Evolutionary conservation across 2,329 filamentous ascomycete species (phyloP).

Genomic region (Fusarium sp.): DNA sequence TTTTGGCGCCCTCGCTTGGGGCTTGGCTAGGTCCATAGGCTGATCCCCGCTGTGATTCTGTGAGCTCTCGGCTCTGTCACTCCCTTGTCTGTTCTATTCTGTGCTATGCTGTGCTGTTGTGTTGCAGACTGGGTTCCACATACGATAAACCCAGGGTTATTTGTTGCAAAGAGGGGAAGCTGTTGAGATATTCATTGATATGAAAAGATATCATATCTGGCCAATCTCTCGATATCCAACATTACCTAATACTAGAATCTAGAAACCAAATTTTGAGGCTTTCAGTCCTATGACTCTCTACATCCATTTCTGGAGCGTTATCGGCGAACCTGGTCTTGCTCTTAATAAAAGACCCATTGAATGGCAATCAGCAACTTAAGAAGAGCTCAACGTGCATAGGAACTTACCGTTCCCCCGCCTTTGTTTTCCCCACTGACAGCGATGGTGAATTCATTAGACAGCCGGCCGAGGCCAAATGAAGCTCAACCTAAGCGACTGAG

Average conservation of each 20-base stretch:
- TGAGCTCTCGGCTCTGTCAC: constrained; percentile 25
- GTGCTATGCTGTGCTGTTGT: neutral
- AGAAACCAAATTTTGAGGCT: neutral
- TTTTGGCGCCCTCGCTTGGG: constrained; percentile 28
- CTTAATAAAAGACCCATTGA: neutral
- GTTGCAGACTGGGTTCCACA: constrained; percentile 18
- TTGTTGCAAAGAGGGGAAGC: constrained; percentile 19
- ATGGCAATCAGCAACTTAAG: neutral
- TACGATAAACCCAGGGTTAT: constrained; percentile 3
- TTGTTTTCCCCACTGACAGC: constrained; percentile 21
- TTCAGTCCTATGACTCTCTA: neutral
- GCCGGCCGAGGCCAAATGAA: constrained; percentile 11
- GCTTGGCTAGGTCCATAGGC: constrained; percentile 13
- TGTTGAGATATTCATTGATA: constrained; percentile 8
- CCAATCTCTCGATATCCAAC: neutral
- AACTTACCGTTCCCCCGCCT: constrained; percentile 12
- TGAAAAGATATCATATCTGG: neutral
- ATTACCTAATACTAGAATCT: neutral
- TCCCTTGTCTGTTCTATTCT: neutral
- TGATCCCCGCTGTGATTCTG: constrained; percentile 26
- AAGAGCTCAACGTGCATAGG: neutral
- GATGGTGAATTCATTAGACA: constrained; percentile 19
- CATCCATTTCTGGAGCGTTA: neutral
- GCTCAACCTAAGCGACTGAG: constrained; percentile 10
- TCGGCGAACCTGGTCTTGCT: neutral